Base-by-base conservation (phyloP, 306 rosid species). In the Rosa lucieae region DNA sequence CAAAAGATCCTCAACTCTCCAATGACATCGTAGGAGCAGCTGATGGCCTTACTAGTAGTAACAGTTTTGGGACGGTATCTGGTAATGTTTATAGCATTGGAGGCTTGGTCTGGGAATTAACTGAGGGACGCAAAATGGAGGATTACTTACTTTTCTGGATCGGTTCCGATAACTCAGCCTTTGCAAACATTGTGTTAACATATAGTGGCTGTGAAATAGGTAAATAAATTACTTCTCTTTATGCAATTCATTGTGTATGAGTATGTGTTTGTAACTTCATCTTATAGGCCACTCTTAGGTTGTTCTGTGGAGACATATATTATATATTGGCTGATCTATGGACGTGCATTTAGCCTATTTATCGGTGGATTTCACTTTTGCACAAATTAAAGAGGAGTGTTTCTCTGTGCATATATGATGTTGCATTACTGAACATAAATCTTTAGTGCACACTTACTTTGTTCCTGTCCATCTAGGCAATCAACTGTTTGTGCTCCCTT, bases 191-290 rank as follows among this genome's bases (percentile, higher is more conserved):
- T 70, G 97, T 92, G 76, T 88, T 94, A 67, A 92, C 97, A 47
- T 91, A 89, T 82, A 91, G 92, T 87, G 79, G 87, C 63, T 92
- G 97, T 83, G 97, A 92, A 82, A 94, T 91, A 94, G 97, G 97
- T 94, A 85, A 58, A 73, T 68, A 69, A 53, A 48, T 66, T 77
- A 55, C 32, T 53, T 55, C 35, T 73, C 23, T 6, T n/a, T 21
- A 10, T 73, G 13, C 14, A n/a, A 39, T 39, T 39, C 8, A 3
- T 21, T 2, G 20, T 73, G 49, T 10, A 5, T 53, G 37, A 73
- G 17, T 39, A 37, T 32, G 12, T 15, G 17, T 74, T 3, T 56
- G 53, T 6, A 10, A 40, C 23, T 6, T 47, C 67, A 53, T 52
- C 46, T 51, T 44, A 32, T 73, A 35, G 17, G 10, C 48, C 47